Base-by-base conservation (phyloP, 2,329 filamentous ascomycete species). In the Penicillium sumatraense region DNA sequence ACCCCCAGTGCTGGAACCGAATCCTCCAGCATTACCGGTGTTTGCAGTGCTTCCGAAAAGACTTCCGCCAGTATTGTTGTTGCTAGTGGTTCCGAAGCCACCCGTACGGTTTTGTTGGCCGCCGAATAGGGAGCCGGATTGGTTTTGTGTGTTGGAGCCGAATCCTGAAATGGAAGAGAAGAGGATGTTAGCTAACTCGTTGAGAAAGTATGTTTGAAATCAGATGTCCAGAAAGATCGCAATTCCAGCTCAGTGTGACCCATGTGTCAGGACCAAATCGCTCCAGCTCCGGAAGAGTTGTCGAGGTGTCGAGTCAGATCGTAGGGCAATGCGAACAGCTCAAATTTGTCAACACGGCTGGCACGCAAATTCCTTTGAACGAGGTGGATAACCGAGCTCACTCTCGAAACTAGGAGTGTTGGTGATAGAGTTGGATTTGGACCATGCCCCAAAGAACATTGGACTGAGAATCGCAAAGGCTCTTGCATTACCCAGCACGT, bases 41-140 rank as follows among this genome's bases (percentile, higher is more conserved):
- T 51, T 56, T 23, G 59, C 20, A 35, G 61, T 57, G 20, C 64
- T 59, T 40, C 74, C 75, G 51, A 76, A 77, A 23, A 74, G 59
- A 35, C 68, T 64, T 23, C 70, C 69, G 23, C 65, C 65, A 44
- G 61, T 58, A 31, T 60, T 66, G 14, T 13, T 26, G 13, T 13
- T 27, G 18, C 62, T 68, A 24, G 61, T 65, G 45, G 68, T 67
- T 41, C 69, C 71, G 46, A 72, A 73, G 29, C 66, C 68, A 44
- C 61, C 57, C 27, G 70, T 44, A 35, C 70, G 68, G 49, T 64
- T 66, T 60, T 70, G 41, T 61, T 70, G 42, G 27, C 54, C 63
- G 40, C 75, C 74, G 61, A 77, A 77, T 18, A 75, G 60, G 7
- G 72, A 66, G 50, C 65, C 68, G 27, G 64, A 53, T 56, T 72